Percentiles rank a stretch among this genome's conserved stretches.
phyloP scores from a whole-genome alignment of 805 yeast species.

The Zygosaccharomyces bisporus region DNA sequence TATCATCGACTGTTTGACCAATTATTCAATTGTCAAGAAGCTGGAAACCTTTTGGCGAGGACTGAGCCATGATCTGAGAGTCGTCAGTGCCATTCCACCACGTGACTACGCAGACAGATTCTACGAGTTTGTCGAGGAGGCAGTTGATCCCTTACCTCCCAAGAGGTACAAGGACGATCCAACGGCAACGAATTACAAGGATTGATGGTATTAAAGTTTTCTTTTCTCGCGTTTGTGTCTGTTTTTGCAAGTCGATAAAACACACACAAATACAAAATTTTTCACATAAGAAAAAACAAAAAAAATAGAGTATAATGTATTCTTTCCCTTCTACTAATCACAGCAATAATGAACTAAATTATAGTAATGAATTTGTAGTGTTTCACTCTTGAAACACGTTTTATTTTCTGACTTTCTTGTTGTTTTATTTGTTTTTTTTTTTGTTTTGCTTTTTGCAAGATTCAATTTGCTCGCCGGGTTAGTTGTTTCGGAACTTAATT shows the following conservation, averaged over 20 bases:
- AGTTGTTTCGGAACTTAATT: background rate
- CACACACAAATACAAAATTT: background rate
- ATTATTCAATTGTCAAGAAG: slow-evolving; percentile 66
- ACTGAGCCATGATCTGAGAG: slow-evolving; percentile 59
- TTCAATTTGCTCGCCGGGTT: background rate
- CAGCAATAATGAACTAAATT: background rate
- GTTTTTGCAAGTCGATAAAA: background rate
- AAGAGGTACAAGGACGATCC: slow-evolving; percentile 28
- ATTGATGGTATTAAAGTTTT: slow-evolving; percentile 9
- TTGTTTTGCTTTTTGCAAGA: background rate
- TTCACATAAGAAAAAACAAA: background rate
- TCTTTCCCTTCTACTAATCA: background rate
- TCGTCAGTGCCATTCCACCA: slow-evolving; percentile 89
- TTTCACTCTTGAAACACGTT: background rate
- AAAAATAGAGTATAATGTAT: background rate
- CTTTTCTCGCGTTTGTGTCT: background rate
- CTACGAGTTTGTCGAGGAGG: slow-evolving; percentile 56
- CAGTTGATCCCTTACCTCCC: slow-evolving; percentile 33
- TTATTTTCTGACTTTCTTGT: too few species aligned
- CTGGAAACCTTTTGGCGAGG: slow-evolving; percentile 85
- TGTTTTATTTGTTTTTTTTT: background rate
- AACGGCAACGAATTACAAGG: slow-evolving; percentile 19
- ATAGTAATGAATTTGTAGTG: background rate
- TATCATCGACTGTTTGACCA: slow-evolving; percentile 88
- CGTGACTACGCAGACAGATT: slow-evolving; percentile 86